phyloP scores from a whole-genome alignment of 306 rosid genomes.

The Malus fusca region DNA sequence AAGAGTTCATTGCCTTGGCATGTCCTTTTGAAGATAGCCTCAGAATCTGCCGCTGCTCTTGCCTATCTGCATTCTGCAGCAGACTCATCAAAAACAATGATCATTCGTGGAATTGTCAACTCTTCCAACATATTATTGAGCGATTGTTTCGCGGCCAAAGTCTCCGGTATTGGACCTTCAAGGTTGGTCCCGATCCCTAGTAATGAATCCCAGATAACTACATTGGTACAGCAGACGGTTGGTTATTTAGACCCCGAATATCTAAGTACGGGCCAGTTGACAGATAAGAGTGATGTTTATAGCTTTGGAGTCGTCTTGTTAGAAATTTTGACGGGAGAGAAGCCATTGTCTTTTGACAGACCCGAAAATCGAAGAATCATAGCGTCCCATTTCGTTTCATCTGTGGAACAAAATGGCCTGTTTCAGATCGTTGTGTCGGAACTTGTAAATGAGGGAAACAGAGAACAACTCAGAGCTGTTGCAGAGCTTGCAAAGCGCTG shows the following conservation, averaged over 20 bases:
- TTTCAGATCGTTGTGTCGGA: no score
- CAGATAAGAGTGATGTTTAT: slow-evolving; percentile 5
- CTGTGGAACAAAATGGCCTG: no score
- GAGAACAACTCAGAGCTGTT: no score
- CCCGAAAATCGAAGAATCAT: no score
- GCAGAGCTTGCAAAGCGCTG: no score
- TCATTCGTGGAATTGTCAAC: slow-evolving; percentile 1
- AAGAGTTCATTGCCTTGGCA: background rate
- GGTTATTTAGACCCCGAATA: slow-evolving; percentile 4
- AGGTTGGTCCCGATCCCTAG: background rate
- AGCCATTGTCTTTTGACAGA: no score
- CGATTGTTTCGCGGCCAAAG: no score
- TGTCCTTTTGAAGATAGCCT: background rate
- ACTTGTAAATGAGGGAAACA: no score
- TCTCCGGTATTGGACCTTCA: background rate
- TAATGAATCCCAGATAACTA: background rate
- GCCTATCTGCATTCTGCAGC: background rate
- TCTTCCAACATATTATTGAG: background rate
- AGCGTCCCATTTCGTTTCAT: no score
- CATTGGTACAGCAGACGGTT: background rate
- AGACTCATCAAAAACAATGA: background rate
- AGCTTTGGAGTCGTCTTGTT: background rate
- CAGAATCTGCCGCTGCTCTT: background rate
- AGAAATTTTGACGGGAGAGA: no score
- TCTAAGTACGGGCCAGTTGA: background rate